Evolutionary conservation across 2,329 filamentous ascomycete species (phyloP).

Genomic region (Phyllosticta paracitricarpa): DNA sequence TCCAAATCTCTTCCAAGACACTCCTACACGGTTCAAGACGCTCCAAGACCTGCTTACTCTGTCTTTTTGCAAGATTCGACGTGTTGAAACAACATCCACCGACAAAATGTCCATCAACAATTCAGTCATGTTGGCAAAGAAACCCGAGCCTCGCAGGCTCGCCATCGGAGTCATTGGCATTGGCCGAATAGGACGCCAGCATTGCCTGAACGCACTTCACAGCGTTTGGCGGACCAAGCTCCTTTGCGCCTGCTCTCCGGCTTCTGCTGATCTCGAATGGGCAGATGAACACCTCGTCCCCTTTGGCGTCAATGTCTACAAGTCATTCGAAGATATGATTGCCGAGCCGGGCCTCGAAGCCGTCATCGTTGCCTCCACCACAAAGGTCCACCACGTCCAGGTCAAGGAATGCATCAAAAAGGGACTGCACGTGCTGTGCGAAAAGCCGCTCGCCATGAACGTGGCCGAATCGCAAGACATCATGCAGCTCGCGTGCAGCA

Average conservation of each 20-base stretch:
- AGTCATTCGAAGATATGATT: conserved; percentile 39
- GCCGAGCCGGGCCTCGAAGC: conserved; percentile 32
- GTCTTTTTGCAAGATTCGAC: not conserved
- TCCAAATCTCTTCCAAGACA: not conserved
- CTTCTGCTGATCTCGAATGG: conserved; percentile 36
- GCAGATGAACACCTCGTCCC: conserved; percentile 35
- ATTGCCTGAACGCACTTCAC: conserved; percentile 40
- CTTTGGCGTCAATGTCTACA: conserved; percentile 36
- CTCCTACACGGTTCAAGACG: no score
- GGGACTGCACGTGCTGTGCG: conserved; percentile 28
- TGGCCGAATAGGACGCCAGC: conserved; percentile 45
- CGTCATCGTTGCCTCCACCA: conserved; percentile 29
- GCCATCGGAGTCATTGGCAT: conserved; percentile 40
- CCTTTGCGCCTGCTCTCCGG: conserved; percentile 41
- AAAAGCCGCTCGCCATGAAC: conserved; percentile 30
- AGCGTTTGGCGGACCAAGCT: conserved; percentile 39
- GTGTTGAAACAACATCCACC: not conserved
- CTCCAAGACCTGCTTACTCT: not conserved
- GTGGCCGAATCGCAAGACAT: conserved; percentile 20
- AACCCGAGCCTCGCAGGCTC: conserved; percentile 14
- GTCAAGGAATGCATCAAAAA: conserved; percentile 25
- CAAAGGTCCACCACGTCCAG: conserved; percentile 27
- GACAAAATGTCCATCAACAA: not conserved
- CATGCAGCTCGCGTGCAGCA: conserved; percentile 25
- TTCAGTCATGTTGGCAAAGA: not conserved